A percentile compares a stretch with the other conserved stretches of the same genome.
Conservation (phyloP, 208 protist species). For the Willaertia magna region DNA sequence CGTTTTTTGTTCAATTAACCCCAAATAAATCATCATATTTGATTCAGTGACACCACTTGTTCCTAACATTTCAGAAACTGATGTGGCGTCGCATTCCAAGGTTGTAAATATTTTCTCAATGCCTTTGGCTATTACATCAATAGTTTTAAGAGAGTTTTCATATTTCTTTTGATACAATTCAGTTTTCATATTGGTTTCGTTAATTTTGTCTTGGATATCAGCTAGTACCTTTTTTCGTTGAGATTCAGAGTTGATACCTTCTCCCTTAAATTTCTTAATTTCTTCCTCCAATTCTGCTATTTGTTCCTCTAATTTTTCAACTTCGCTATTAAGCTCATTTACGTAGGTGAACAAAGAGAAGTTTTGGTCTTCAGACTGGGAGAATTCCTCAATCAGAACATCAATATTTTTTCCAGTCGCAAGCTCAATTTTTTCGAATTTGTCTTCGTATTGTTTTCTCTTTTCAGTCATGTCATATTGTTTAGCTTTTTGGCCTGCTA, state of each 20-base stretch:
- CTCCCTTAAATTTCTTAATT: constrained; percentile 57
- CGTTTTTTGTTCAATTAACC: constrained; percentile 68
- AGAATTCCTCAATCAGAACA: constrained; percentile 57
- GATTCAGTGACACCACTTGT: constrained; percentile 50
- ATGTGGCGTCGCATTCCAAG: constrained; percentile 42
- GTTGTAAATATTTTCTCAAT: constrained; percentile 58
- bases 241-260: constrained; percentile 37
- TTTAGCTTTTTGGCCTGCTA: not conserved
- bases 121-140: constrained; percentile 45
- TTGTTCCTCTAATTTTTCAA: constrained; percentile 66
- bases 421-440: constrained; percentile 58
- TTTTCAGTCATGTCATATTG: constrained; percentile 22
- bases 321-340: constrained; percentile 76
- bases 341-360: constrained; percentile 89
- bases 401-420: constrained; percentile 64
- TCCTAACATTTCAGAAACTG: constrained; percentile 15
- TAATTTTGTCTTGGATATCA: constrained; percentile 66
- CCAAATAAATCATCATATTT: constrained; percentile 67
- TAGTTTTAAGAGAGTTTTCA: constrained; percentile 40
- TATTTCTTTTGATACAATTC: constrained; percentile 45
- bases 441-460: constrained; percentile 43
- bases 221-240: constrained; percentile 58
- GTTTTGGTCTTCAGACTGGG: constrained; percentile 74
- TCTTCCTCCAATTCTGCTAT: constrained; percentile 57
- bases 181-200: constrained; percentile 56